Evolutionary conservation across 2,329 filamentous ascomycete genomes (phyloP).

Genomic region (Apiospora rasikravindrae): DNA sequence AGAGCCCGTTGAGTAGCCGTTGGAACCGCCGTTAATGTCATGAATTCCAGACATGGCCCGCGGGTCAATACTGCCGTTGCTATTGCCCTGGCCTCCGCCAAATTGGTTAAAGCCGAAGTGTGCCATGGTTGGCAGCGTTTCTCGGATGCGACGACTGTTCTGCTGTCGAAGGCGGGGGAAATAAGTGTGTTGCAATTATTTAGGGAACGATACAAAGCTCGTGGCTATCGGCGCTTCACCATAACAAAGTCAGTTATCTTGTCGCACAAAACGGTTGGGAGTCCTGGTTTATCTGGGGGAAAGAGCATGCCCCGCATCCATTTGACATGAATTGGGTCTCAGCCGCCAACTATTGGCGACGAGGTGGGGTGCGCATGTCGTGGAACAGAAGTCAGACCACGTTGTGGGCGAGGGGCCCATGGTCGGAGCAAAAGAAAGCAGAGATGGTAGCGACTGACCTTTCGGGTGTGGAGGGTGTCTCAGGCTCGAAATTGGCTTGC

Average conservation of each 20-base stretch:
- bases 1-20: slow-evolving; percentile 77
- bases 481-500: slow-evolving; percentile 4
- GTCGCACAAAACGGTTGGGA: slow-evolving; percentile 4
- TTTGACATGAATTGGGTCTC: slow-evolving; percentile 11
- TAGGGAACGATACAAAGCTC: slow-evolving; percentile 10
- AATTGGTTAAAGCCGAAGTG: slow-evolving; percentile 64
- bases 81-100: slow-evolving; percentile 57
- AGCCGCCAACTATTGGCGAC: slow-evolving; percentile 8
- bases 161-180: neutral
- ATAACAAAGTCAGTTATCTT: slow-evolving; percentile 4
- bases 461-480: neutral
- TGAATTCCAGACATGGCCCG: slow-evolving; percentile 64
- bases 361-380: slow-evolving; percentile 16
- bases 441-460: slow-evolving; percentile 22
- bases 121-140: slow-evolving; percentile 49
- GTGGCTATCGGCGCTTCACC: neutral
- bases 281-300: neutral
- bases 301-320: slow-evolving; percentile 6
- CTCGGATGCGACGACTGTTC: neutral
- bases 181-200: neutral
- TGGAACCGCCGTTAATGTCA: slow-evolving; percentile 43
- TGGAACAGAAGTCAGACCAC: slow-evolving; percentile 17
- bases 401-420: slow-evolving; percentile 19
- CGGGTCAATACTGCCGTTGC: slow-evolving; percentile 74
- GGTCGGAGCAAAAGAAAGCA: slow-evolving; percentile 22